Evolutionary conservation across 2,329 filamentous ascomycete species (phyloP), one percentile per base, ranked within the genome.

Genomic region (Fusarium staphyleae): DNA sequence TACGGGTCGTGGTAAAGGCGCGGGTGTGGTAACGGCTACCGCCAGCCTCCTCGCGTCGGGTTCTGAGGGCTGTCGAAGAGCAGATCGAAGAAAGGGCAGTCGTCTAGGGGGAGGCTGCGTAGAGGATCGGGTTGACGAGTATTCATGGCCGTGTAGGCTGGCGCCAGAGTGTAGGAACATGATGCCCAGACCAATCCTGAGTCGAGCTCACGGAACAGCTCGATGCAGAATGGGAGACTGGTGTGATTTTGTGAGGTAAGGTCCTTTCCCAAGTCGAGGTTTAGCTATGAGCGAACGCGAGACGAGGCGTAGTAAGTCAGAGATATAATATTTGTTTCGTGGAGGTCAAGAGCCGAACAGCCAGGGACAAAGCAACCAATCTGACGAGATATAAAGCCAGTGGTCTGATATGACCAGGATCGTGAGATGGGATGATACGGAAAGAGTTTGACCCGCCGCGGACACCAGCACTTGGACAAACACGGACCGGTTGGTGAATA

Each of bases 131-230:
- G 72, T 70, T 50, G 71, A 70, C 24, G 81, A 83, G 63, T 81
- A 85, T 67, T 85, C 82, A 66, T 85, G 83, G 68, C 82, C 83
- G 66, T 86, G 82, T 15, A 86, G 75, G 70, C 82, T 81, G 42
- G 83, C 83, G 37, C 81, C 83, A 14, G 81, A 77, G 65, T 86
- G 83, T 28, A 86, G 72, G 66, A 86, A 83, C 83, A 86, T 86
- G 59, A 55, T 72, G 55, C 33, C 57, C 53, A 52, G 50, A 53
- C 42, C 55, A 49, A 42, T 12, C 32, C 47, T 44, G 46, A 26
- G n/a, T 52, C 48, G 35, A 64, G 53, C 44, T 56, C 62, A 65
- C 65, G 47, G 30, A 57, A 52, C 45, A 63, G 54, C 48, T 60
- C 41, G 29, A 49, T 50, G 24, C 28, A 30, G 19, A 28, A 19